Base-by-base conservation (phyloP, 2,329 filamentous ascomycete species). In the Xenoacremonium recifei region DNA sequence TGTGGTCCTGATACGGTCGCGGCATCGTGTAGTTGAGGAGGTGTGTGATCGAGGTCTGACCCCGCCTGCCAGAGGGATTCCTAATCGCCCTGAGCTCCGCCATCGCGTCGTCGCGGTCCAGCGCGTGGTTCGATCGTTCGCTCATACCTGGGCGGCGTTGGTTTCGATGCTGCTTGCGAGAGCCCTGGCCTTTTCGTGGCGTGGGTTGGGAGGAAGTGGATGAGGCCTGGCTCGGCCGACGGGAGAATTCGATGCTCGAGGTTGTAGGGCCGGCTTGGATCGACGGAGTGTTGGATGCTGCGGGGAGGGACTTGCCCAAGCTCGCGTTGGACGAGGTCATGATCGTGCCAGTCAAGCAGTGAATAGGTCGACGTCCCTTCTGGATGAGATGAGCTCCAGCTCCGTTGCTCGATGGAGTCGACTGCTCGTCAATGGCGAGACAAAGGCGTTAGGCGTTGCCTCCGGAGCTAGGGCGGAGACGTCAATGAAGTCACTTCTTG, bases 11-110 rank as follows among this genome's bases (percentile, higher is more conserved):
- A 47, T 84, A 80, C 17, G 85, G 85, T 35, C 88, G 81, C 17
- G 91, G 87, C 16, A 89, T 73, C 33, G 87, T 83, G 67, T 96
- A 95, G 71, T 92, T 92, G 76, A 99, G 87, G 43, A 99, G 72
- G 67, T 99, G 93, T 30, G 93, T 97, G 62, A 99, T 99, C 59
- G 89, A 95, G 40, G 90, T 96, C 67, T 96, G 92, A 40, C 93
- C 93, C 58, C 93, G 89, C 45, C 93, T 85, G 59, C 76, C 78
- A n/a, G 72, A 75, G 11, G 76, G 65, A 51, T 80, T 81, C 44
- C 76, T 71, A 44, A 81, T 65, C 16, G 76, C 77, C 50, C 76
- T 69, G 48, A 91, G 75, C 72, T 96, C 90, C 51, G 83, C 89
- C 79, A 95, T 84, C 57, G 81, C 82, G 79, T 96, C 90, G 71